Evolutionary conservation across 139 green algal species (phyloP).

Genomic region (Desmodesmus armatus): DNA sequence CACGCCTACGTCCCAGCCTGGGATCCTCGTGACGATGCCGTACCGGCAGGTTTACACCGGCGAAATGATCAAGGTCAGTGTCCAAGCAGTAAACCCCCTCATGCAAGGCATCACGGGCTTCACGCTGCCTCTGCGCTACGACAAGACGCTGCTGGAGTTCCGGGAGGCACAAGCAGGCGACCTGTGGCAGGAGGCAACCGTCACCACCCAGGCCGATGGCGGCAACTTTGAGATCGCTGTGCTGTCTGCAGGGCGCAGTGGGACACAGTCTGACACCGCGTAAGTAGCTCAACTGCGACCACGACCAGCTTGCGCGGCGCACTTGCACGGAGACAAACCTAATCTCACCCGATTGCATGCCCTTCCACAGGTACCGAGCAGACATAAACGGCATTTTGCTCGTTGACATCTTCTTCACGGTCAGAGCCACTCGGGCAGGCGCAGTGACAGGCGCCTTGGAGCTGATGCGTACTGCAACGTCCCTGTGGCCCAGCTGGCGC

Average conservation of each 20-base stretch:
- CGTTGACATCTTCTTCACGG: constrained; percentile 25
- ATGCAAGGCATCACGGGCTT: constrained; percentile 39
- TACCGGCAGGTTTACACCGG: constrained; percentile 42
- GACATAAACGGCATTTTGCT: constrained; percentile 44
- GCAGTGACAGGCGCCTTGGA: not conserved
- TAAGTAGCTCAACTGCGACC: not conserved
- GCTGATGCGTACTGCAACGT: too few relatives aligned
- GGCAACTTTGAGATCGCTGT: constrained; percentile 2
- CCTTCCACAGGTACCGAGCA: constrained; percentile 22
- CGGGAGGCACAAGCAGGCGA: not conserved
- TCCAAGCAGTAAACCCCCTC: constrained; percentile 45
- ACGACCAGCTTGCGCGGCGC: too few relatives aligned
- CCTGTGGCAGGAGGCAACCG: not conserved
- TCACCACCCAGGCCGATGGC: not conserved
- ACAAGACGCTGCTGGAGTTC: not conserved
- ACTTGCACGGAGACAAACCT: too few relatives aligned
- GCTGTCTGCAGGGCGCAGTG: too few relatives aligned
- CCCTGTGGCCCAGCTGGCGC: not conserved
- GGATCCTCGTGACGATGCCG: constrained; percentile 52
- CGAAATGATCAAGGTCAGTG: constrained; percentile 52
- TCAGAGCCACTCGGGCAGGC: not conserved
- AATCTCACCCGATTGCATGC: too few relatives aligned
- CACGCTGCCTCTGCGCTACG: constrained; percentile 24
- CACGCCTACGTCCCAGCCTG: constrained; percentile 1
- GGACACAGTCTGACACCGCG: constrained; percentile 32